These are phyloP conservation scores for Fusarium compactum DNA, from an alignment of 2,329 filamentous ascomycete species.

Conservation along the genomic window DNA sequence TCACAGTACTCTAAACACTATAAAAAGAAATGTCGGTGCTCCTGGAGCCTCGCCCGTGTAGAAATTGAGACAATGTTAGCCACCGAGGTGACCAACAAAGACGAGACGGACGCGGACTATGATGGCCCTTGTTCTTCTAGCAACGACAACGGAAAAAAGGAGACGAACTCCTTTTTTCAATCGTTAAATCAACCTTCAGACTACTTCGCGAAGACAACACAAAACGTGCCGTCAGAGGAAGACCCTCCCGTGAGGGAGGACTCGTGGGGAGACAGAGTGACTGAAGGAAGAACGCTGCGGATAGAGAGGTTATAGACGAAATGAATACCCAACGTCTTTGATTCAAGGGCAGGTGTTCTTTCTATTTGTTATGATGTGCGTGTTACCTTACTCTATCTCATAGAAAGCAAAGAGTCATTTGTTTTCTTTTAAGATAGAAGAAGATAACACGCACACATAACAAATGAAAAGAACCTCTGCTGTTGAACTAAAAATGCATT, in stretches of 20 bases:
- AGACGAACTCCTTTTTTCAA: background rate
- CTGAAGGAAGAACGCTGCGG: constrained; percentile 49
- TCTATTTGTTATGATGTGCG: too few relatives aligned
- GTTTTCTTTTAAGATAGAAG: background rate
- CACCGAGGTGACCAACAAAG: constrained; percentile 43
- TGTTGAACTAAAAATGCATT: background rate
- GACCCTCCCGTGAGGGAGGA: constrained; percentile 51
- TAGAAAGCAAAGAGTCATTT: background rate
- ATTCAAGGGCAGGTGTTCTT: background rate
- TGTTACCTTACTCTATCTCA: background rate
- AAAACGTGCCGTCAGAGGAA: constrained; percentile 54
- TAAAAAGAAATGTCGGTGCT: constrained; percentile 58
- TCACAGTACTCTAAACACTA: background rate
- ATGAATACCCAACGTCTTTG: constrained; percentile 1
- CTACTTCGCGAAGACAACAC: constrained; percentile 52
- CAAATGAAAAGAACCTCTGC: background rate
- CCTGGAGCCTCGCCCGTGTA: constrained; percentile 65
- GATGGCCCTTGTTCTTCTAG: constrained; percentile 64
- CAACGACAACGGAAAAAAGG: constrained; percentile 49
- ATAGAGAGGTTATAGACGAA: background rate
- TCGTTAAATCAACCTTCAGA: constrained; percentile 48
- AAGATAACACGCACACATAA: rapidly evolving
- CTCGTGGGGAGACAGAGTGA: constrained; percentile 51
- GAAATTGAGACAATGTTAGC: constrained; percentile 31
- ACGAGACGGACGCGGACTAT: constrained; percentile 63